A percentile compares a stretch with the other conserved stretches of the same genome.
phyloP scores from a whole-genome alignment of 108 stramenopile species.

The Cylindrotheca closterium region DNA sequence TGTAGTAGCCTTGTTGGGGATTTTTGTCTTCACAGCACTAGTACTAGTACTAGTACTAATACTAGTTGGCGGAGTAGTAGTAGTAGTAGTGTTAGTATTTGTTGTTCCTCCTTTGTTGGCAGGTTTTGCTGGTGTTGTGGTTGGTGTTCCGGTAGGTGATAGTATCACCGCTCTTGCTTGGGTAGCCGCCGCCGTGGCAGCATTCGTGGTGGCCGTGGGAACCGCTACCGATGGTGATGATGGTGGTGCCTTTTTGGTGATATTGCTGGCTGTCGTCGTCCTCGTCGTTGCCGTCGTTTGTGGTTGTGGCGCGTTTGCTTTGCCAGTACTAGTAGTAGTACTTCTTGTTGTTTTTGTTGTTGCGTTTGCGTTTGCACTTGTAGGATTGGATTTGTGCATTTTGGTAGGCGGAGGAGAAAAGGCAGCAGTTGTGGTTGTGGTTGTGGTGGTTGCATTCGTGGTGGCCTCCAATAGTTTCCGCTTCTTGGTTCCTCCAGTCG shows the following conservation, averaged over 20 bases:
- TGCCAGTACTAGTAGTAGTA: background rate
- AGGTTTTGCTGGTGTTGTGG: background rate
- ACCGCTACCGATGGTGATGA: background rate
- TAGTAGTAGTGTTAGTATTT: too few relatives aligned
- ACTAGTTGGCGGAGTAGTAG: too few relatives aligned
- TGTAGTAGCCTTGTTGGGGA: background rate
- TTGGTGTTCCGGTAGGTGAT: background rate
- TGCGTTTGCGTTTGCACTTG: background rate
- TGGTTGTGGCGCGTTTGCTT: too few relatives aligned
- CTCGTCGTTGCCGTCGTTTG: background rate
- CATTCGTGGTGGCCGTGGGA: background rate
- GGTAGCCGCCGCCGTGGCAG: background rate
- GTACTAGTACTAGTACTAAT: background rate
- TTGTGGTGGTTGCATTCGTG: slow-evolving; percentile 1
- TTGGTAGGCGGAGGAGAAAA: too few relatives aligned
- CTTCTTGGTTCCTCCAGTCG: background rate
- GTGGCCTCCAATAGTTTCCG: background rate
- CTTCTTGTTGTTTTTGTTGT: background rate
- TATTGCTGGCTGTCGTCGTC: background rate
- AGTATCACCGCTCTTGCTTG: background rate
- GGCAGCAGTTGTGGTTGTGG: background rate
- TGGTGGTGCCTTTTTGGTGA: background rate
- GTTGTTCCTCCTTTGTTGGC: background rate
- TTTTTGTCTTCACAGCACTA: background rate
- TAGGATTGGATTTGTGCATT: slow-evolving; percentile 3